Base-by-base conservation (phyloP, 495 filamentous ascomycete genomes). In the Penicillium riverlandense region DNA sequence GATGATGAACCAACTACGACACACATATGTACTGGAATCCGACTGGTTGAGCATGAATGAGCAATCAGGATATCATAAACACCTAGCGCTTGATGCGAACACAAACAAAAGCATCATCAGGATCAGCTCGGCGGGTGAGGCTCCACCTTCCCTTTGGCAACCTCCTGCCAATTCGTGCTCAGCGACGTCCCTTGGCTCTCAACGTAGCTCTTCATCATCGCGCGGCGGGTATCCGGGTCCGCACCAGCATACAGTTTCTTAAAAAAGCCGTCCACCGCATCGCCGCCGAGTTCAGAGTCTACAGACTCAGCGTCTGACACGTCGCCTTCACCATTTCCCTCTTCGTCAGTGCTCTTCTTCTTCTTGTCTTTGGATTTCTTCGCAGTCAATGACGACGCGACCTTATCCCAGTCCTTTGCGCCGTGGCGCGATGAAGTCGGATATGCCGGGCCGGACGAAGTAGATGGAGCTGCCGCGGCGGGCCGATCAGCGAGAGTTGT, bases 191-290 rank as follows among this genome's bases (percentile, higher is more conserved):
- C 92, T 51, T 91, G 87, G 59, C 89, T 96, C 69, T 98, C 92
- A 15, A 79, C 63, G 54, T 86, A 97, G 62, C 88, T 95, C 77
- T 98, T 98, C 79, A 95, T 88, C 92, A 98, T 98, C 3, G 92
- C 92, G 4, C 88, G 77, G 53, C 77, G 79, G 31, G 87, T 88
- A 48, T 98, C 90, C 0, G 80, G 77, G 41, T 86, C 81, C 0
- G 89, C 84, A 41, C 71, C 71, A 48, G 84, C 82, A 64, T 92
- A 97, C 0, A 98, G 73, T 58, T 84, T 83, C 74, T 94, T 91
- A 74, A 98, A 98, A 67, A 97, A 98, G 2, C 57, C 62, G 48
- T 92, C 85, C 4, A 87, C 84, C n/a, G 86, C 77, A 40, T 87
- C 83, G 5, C 74, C 79, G 13, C 82, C 77, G 12, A 83, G 78